phyloP scores from a whole-genome alignment of 148 eudicot species.

The Camellia sinensis region DNA sequence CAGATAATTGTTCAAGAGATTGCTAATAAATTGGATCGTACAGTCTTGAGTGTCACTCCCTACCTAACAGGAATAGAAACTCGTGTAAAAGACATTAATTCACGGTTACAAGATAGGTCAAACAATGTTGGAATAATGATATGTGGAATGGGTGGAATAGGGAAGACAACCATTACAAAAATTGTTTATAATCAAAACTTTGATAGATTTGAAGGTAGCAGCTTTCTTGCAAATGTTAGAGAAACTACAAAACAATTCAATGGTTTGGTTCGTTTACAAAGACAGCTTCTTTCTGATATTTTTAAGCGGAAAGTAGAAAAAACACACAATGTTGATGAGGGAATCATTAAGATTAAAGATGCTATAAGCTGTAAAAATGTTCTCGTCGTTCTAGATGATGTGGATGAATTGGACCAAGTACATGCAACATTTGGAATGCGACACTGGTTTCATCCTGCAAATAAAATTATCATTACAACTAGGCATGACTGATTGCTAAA shows the following conservation, averaged over 20 bases:
- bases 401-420: neutral
- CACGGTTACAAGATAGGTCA: neutral
- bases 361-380: neutral
- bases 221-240: slow-evolving; percentile 6
- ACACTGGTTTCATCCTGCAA: slow-evolving; percentile 1
- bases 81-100: neutral
- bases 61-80: neutral
- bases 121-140: neutral
- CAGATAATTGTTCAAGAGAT: neutral
- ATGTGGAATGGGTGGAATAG: slow-evolving; percentile 6
- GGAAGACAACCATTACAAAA: slow-evolving; percentile 1
- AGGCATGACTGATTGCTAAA: neutral
- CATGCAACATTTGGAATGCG: neutral
- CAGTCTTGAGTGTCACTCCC: neutral
- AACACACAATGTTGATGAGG: neutral
- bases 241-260: neutral
- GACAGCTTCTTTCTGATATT: neutral
- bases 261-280: slow-evolving; percentile 7
- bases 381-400: slow-evolving; percentile 4
- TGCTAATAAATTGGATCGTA: neutral
- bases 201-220: neutral
- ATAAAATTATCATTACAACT: neutral
- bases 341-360: neutral
- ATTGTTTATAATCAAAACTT: neutral
- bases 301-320: neutral